A percentile compares a stretch with the other conserved stretches of the same genome.
phyloP scores from a whole-genome alignment of 352 stramenopile genomes.

The Pythium scleroteichum region DNA sequence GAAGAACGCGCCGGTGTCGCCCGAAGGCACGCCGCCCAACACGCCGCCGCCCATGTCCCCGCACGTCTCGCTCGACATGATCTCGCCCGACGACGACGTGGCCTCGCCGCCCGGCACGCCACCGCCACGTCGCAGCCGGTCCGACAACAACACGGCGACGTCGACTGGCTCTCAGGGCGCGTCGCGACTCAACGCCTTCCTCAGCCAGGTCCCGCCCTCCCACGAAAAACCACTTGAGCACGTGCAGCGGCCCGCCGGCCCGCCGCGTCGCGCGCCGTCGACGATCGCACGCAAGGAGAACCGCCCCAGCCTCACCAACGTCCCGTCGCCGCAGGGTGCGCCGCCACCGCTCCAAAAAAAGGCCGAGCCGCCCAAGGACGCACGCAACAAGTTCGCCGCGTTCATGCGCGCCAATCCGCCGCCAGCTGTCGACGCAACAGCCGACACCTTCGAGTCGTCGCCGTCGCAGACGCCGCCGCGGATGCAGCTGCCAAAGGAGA shows the following conservation, averaged over 20 bases:
- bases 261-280: slow-evolving; percentile 45
- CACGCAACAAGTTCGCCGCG: slow-evolving; percentile 77
- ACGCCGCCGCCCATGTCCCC: slow-evolving; percentile 61
- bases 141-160: slow-evolving; percentile 29
- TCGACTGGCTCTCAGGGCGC: slow-evolving; percentile 33
- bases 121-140: slow-evolving; percentile 24
- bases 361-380: slow-evolving; percentile 27
- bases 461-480: slow-evolving; percentile 18
- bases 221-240: slow-evolving; percentile 61
- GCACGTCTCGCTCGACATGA: slow-evolving; percentile 37
- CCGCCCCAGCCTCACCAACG: slow-evolving; percentile 20
- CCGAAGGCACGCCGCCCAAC: slow-evolving; percentile 54
- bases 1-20: slow-evolving; percentile 35
- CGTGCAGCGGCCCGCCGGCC: slow-evolving; percentile 51
- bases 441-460: slow-evolving; percentile 15
- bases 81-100: slow-evolving; percentile 25
- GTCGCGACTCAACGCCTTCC: slow-evolving; percentile 73
- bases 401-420: slow-evolving; percentile 82
- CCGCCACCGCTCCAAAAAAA: slow-evolving; percentile 5
- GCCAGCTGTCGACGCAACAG: slow-evolving; percentile 21
- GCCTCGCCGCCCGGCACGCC: slow-evolving; percentile 25
- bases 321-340: background rate
- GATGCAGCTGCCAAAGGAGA: slow-evolving; percentile 25
- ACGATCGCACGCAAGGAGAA: slow-evolving; percentile 43
- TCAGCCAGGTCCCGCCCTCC: slow-evolving; percentile 70